phyloP scores from a whole-genome alignment of 305 asterid species.

The Fraxinus xanthoxyloides region DNA sequence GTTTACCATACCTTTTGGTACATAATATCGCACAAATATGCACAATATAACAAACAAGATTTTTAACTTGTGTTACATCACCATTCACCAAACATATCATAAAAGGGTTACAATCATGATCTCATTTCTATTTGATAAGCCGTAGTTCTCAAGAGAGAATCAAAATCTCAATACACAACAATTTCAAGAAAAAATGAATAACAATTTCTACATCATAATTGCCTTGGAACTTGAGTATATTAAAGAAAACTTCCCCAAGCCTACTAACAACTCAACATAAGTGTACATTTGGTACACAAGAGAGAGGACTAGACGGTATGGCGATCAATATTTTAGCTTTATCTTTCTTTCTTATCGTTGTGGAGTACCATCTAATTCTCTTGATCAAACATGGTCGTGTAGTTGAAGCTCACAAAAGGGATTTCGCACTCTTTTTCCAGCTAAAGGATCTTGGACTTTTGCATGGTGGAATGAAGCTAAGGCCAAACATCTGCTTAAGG shows the following conservation, averaged over 20 bases:
- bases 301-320: neutral
- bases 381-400: neutral
- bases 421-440: conserved; percentile 70
- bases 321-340: neutral
- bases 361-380: neutral
- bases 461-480: conserved; percentile 77
- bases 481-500: conserved; percentile 89
- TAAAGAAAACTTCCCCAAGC: neutral
- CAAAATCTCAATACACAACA: neutral
- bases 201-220: neutral
- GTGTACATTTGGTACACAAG: neutral
- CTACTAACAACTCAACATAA: neutral
- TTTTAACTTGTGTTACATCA: neutral
- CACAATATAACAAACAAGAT: neutral
- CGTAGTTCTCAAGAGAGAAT: neutral
- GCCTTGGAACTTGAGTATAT: neutral
- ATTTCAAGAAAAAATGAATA: neutral
- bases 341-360: neutral
- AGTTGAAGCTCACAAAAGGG: conserved; percentile 44
- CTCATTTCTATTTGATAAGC: neutral
- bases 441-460: conserved; percentile 63
- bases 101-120: neutral
- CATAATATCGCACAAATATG: neutral
- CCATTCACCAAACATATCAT: neutral
- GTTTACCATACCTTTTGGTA: neutral